Base-by-base conservation (phyloP, 306 rosid species). In the Geum urbanum region DNA sequence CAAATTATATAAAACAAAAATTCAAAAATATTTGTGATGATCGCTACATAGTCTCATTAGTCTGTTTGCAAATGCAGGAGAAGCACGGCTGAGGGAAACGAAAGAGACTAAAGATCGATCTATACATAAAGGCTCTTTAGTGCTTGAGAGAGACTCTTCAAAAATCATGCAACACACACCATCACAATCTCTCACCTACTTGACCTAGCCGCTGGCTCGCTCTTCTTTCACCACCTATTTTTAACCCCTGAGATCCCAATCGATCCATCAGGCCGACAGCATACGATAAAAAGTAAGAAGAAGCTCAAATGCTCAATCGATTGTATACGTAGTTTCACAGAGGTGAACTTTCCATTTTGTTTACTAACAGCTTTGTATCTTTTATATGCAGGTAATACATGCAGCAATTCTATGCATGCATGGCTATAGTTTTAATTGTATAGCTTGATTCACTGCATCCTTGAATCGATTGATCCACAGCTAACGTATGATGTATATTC, bases 131-230 rank as follows among this genome's bases (percentile, higher is more conserved):
- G 74, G 49, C 47, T 67, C 66, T 51, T 76, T 61, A 80, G 78
- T 72, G 80, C 72, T 46, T 72, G 84, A 80, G 70, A 63, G 67
- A 61, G 84, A 72, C 84, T 40, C 55, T 46, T 63, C 79, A 24
- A 72, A 67, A 80, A 76, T 76, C 72, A 80, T 54, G 60, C 14
- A 66, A 57, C 63, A 40, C 63, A 40, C 77, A n/a, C 16, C 71
- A 60, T 71, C 74, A 53, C 66, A 61, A 60, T 76, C 84, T 54
- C 61, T 55, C 61, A 9, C 59, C 22, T 35, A 20, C 74, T 67
- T 32, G 70, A 80, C 80, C 80, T 18, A 67, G 71, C 62, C 61
- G 18, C 16, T 18, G 18, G 13, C 2, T 6, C 27, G 14, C 0
- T 7, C 12, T 24, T 16, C 48, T 2, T 53, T 22, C 18, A 19